A percentile compares a stretch with the other conserved stretches of the same genome.
phyloP scores from a whole-genome alignment of 2,329 filamentous ascomycete genomes.

The Tolypocladium amazonense region DNA sequence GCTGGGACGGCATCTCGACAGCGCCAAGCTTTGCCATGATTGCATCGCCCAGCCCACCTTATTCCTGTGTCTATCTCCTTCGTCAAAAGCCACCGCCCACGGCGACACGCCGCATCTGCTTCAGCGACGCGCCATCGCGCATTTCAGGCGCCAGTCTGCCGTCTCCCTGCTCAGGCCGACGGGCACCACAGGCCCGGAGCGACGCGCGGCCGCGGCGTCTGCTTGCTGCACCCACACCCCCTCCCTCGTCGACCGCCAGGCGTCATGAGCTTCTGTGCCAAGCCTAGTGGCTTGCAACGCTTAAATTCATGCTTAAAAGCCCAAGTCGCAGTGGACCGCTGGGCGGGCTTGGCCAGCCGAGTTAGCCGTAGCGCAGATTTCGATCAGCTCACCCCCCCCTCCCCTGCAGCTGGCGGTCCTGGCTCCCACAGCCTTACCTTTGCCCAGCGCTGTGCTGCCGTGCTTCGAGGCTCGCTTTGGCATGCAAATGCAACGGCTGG shows the following conservation, averaged over 20 bases:
- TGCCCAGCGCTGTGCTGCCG: background rate
- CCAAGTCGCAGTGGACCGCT: constrained; percentile 7
- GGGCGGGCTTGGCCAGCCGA: constrained; percentile 5
- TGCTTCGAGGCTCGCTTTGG: background rate
- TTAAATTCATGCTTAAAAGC: constrained; percentile 41
- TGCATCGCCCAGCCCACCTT: background rate
- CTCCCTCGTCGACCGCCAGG: constrained; percentile 3
- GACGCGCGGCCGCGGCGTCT: background rate
- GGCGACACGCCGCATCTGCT: background rate
- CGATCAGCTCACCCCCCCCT: constrained; percentile 2
- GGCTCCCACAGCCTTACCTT: background rate
- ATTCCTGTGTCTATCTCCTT: background rate
- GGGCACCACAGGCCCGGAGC: background rate
- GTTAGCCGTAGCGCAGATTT: constrained; percentile 8
- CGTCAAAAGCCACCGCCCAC: background rate
- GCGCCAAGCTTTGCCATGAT: constrained; percentile 11
- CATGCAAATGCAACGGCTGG: background rate
- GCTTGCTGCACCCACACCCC: background rate
- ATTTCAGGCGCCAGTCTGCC: background rate
- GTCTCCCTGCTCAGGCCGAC: background rate
- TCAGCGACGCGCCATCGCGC: background rate
- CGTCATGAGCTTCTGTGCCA: constrained; percentile 20
- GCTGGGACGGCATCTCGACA: constrained; percentile 26
- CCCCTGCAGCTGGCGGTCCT: background rate
- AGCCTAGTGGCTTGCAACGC: constrained; percentile 34